Evolutionary conservation across 106 monocot genomes (phyloP), one percentile per base, ranked within the genome.

Genomic region (Phalaenopsis equestris): DNA sequence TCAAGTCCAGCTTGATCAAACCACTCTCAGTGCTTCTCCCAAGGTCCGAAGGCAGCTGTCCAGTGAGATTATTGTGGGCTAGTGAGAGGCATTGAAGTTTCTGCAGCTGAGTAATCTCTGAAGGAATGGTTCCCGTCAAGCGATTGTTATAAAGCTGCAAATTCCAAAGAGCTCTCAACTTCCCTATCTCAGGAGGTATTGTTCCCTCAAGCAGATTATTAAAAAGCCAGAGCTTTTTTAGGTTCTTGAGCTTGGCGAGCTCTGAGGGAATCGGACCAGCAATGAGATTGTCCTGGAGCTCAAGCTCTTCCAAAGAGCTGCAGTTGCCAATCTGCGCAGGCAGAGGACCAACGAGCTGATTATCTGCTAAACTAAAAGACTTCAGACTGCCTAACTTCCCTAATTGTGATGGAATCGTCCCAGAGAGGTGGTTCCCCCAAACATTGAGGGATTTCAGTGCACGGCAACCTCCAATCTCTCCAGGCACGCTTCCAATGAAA

Each of bases 311-410:
- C 72, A 94, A 67, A 4, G 68, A 83, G 42, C 78, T 80, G 52
- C 88, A 91, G 61, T 88, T 90, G n/a, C 91, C 91, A 10, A 94
- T 43, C 75, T 86, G 83, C 23, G 79, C 30, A 5, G 95, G 95
- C 70, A 95, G 76, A 56, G 39, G 19, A 11, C 92, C 92, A 0
- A 41, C 23, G 36, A 95, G 84, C 38, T 48, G 79, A 72, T 95
- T 95, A 24, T 76, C 56, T 3, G 83, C 80, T 4, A 95, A 83
- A 43, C 36, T 11, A 47, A 95, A 82, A n/a, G 2, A 41, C 5
- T 75, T 52, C 78, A 95, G 64, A 64, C 56, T 18, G 14, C n/a
- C 55, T 5, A 89, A 85, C 42, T 86, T 64, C 0, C 92, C 95
- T 16, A 91, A 79, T 1, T 84, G 84, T 0, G 12, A n/a, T 8